These are phyloP conservation scores for Vitis rupestris DNA, from an alignment of 164 flowering plant genomes.

Conservation along the genomic window DNA sequence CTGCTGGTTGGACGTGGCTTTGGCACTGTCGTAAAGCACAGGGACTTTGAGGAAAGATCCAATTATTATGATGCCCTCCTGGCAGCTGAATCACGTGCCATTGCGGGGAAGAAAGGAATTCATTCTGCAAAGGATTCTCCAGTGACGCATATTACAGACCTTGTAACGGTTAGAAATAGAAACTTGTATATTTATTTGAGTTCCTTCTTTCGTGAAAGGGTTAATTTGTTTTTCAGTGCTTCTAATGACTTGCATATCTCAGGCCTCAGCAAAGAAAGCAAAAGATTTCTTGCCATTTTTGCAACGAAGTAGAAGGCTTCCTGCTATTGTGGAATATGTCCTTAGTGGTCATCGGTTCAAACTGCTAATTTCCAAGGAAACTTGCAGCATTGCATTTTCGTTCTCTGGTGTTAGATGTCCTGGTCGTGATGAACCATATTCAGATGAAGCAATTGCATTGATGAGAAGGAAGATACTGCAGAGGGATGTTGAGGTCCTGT, in stretches of 20 bases:
- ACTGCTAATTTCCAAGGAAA: slow-evolving; percentile 83
- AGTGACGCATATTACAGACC: slow-evolving; percentile 78
- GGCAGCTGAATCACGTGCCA: slow-evolving; percentile 89
- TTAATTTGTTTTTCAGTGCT: not conserved
- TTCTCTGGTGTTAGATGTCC: slow-evolving; percentile 98
- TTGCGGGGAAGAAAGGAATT: slow-evolving; percentile 75
- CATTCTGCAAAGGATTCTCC: slow-evolving; percentile 89
- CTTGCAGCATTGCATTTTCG: slow-evolving; percentile 95
- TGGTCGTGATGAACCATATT: slow-evolving; percentile 85
- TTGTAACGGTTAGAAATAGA: slow-evolving; percentile 51
- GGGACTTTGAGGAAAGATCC: slow-evolving; percentile 97
- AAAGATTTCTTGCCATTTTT: slow-evolving; percentile 89
- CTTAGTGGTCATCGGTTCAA: slow-evolving; percentile 98
- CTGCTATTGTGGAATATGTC: slow-evolving; percentile 95
- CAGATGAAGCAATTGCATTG: slow-evolving; percentile 92
- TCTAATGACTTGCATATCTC: slow-evolving; percentile 1
- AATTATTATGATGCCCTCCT: slow-evolving; percentile 88
- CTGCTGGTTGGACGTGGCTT: slow-evolving; percentile 80
- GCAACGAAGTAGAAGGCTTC: slow-evolving; percentile 70
- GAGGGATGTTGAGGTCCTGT: slow-evolving; percentile 93
- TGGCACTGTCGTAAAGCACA: slow-evolving; percentile 78
- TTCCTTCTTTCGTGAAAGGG: not conserved
- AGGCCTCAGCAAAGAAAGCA: slow-evolving; percentile 83
- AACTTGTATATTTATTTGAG: slow-evolving; percentile 1
- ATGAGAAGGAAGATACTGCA: slow-evolving; percentile 97